A percentile compares a stretch with the other conserved stretches of the same genome.
Evolutionary conservation across 306 rosid genomes (phyloP).

Genomic region (Pyrus betulifolia): DNA sequence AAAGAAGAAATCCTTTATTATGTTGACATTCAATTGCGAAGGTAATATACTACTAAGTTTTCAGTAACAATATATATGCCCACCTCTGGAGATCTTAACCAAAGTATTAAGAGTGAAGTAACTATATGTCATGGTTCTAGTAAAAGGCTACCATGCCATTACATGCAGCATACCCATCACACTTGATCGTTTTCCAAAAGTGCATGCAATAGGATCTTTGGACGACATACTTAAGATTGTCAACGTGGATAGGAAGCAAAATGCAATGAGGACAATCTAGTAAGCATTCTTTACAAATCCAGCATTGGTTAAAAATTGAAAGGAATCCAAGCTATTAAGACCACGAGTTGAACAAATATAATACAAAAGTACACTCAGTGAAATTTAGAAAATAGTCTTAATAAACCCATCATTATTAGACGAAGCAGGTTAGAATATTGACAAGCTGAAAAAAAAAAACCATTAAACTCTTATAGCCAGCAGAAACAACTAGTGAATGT

Average conservation of each 20-base stretch:
- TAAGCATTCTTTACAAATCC: background rate
- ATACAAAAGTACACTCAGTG: background rate
- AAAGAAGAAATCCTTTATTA: conserved; percentile 2
- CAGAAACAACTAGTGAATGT: background rate
- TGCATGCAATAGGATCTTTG: background rate
- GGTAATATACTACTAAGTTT: background rate
- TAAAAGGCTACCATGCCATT: background rate
- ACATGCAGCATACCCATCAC: background rate
- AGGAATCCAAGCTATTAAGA: background rate
- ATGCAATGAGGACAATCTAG: background rate
- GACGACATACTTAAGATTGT: background rate
- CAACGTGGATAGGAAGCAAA: background rate
- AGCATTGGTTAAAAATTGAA: background rate
- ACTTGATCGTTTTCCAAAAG: background rate
- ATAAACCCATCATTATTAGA: background rate
- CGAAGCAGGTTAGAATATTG: background rate
- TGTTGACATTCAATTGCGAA: background rate
- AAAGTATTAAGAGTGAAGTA: background rate
- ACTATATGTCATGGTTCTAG: background rate
- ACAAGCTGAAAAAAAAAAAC: background rate
- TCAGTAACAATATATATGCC: background rate
- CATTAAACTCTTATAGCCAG: background rate
- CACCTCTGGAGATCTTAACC: background rate
- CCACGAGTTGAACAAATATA: background rate
- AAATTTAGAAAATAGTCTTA: background rate